These are phyloP conservation scores for Clitopilus hobsonii DNA, from an alignment of 768 basidiomycete genomes.

Conservation along the genomic window DNA sequence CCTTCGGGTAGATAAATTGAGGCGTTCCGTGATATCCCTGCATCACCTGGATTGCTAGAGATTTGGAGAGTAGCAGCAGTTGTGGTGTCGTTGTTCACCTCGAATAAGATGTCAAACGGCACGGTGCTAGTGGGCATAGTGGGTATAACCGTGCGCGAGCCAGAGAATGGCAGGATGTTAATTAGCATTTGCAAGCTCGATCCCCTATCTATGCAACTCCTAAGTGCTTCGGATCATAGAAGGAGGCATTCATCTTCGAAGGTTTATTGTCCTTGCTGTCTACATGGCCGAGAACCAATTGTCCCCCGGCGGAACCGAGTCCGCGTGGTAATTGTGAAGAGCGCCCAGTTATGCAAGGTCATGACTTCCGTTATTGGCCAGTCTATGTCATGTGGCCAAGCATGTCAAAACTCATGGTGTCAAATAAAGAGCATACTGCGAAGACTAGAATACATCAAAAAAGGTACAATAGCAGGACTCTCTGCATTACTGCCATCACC, in stretches of 20 bases:
- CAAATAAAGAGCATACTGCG: too few relatives aligned
- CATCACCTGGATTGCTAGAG: slow-evolving; percentile 19
- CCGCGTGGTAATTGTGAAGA: neutral
- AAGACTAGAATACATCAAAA: slow-evolving; percentile 1
- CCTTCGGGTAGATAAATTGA: slow-evolving; percentile 33
- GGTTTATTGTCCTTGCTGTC: neutral
- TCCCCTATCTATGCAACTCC: slow-evolving; percentile 6
- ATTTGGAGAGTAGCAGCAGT: slow-evolving; percentile 35
- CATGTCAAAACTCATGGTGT: neutral
- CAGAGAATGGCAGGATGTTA: too few relatives aligned
- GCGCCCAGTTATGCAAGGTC: neutral
- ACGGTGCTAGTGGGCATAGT: slow-evolving; percentile 44
- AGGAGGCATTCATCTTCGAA: neutral
- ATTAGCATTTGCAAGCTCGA: too few relatives aligned
- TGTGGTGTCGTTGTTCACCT: slow-evolving; percentile 44
- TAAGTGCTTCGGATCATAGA: neutral
- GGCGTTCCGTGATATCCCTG: slow-evolving; percentile 22
- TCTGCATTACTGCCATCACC: too few relatives aligned
- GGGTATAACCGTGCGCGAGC: neutral
- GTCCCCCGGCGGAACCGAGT: neutral
- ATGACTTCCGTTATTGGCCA: neutral
- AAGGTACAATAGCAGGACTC: too few relatives aligned
- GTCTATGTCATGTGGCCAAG: neutral
- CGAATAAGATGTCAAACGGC: slow-evolving; percentile 50
- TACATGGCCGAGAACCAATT: neutral